Conservation (phyloP, 495 filamentous ascomycete genomes). For the Penicillium maclennaniae region DNA sequence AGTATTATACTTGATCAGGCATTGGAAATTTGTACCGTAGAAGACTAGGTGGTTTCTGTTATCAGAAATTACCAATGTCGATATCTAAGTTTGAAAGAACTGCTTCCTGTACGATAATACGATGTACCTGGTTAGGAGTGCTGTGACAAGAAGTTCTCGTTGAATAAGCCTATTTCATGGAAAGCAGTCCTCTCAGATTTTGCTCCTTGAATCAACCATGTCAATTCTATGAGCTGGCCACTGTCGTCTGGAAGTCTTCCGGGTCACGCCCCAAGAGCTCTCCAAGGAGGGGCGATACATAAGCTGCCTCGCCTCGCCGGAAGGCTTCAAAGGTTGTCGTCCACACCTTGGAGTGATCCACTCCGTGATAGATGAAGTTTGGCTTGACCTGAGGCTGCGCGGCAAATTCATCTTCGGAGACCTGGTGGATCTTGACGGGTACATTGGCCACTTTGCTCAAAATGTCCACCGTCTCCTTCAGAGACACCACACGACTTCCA, state of each 20-base stretch:
- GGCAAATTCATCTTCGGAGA: conserved; percentile 39
- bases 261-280: not conserved
- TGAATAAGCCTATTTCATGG: not conserved
- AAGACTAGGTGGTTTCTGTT: no score
- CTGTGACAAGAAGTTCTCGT: not conserved
- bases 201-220: not conserved
- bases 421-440: conserved; percentile 25
- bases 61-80: no score
- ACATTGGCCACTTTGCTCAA: conserved; percentile 25
- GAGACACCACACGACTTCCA: conserved; percentile 26
- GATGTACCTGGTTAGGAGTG: not conserved
- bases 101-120: no score
- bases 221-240: not conserved
- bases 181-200: not conserved
- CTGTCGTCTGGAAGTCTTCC: not conserved
- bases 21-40: no score
- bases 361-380: conserved; percentile 18
- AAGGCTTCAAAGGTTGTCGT: conserved; percentile 39
- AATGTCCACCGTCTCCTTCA: conserved; percentile 34
- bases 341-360: conserved; percentile 17
- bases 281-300: not conserved
- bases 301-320: conserved; percentile 31
- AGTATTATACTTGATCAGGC: no score
- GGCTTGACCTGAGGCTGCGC: conserved; percentile 25
- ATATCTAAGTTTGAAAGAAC: no score